Conservation (phyloP, 768 basidiomycete genomes). For the Mycena floridula region DNA sequence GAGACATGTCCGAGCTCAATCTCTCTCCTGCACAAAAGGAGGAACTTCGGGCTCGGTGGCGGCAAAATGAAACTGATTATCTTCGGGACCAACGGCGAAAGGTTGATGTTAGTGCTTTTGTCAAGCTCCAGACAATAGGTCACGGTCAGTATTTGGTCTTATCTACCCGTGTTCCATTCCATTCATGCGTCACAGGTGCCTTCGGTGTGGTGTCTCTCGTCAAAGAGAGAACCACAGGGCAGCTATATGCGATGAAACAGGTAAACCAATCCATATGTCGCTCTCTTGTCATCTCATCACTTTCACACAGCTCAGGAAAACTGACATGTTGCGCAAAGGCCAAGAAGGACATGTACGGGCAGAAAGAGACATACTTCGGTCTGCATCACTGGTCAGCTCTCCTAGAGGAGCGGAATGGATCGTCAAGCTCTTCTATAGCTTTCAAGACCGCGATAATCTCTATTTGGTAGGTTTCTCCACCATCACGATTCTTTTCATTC, state of each 20-base stretch:
- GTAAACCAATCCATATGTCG: constrained; percentile 30
- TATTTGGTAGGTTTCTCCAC: constrained; percentile 66
- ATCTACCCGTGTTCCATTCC: constrained; percentile 11
- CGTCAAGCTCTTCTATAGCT: constrained; percentile 87
- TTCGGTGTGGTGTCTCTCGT: constrained; percentile 97
- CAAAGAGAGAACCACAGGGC: constrained; percentile 70
- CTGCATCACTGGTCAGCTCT: constrained; percentile 75
- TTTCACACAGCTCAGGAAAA: constrained; percentile 63
- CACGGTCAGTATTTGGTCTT: constrained; percentile 54
- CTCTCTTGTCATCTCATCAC: constrained; percentile 7
- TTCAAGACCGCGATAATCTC: constrained; percentile 91
- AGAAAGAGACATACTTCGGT: constrained; percentile 89
- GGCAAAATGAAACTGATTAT: constrained; percentile 85
- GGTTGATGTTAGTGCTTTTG: constrained; percentile 81
- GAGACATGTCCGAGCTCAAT: constrained; percentile 72
- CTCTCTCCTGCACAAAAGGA: constrained; percentile 69
- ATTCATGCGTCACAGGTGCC: constrained; percentile 50
- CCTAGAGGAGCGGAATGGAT: constrained; percentile 86
- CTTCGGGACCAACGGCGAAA: constrained; percentile 78
- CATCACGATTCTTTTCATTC: constrained; percentile 8
- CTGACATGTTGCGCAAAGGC: constrained; percentile 91
- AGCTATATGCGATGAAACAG: constrained; percentile 96
- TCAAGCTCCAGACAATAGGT: constrained; percentile 89
- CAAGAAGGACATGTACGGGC: constrained; percentile 97
- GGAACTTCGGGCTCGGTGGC: constrained; percentile 67